Conservation (phyloP, 768 basidiomycete genomes). For the Suillus luteus region DNA sequence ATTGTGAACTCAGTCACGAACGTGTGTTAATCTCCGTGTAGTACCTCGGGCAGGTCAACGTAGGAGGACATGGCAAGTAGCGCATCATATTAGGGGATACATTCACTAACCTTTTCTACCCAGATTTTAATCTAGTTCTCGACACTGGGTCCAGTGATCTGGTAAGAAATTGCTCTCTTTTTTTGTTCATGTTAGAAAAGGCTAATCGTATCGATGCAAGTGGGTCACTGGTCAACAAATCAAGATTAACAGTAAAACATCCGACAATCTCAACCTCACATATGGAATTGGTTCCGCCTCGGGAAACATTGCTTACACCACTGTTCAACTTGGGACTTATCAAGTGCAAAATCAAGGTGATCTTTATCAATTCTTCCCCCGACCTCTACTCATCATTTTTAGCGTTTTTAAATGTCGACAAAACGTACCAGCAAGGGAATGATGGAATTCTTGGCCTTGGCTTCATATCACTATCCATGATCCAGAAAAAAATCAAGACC, state of each 20-base stretch:
- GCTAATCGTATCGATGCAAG: background rate
- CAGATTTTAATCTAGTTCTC: conserved; percentile 31
- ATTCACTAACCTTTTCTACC: background rate
- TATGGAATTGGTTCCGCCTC: conserved; percentile 43
- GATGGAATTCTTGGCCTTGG: conserved; percentile 33
- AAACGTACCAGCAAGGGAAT: conserved; percentile 15
- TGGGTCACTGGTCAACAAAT: conserved; percentile 29
- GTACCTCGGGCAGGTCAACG: conserved; percentile 33
- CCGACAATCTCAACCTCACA: conserved; percentile 31
- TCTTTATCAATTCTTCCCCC: background rate
- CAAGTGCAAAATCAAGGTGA: conserved; percentile 26
- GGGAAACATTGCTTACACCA: conserved; percentile 38
- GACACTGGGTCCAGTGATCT: conserved; percentile 36
- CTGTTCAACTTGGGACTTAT: conserved; percentile 39
- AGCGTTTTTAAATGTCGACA: conserved; percentile 27
- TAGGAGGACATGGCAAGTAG: conserved; percentile 31
- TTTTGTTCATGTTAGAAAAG: background rate
- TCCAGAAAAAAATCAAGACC: conserved; percentile 23
- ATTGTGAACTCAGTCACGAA: background rate
- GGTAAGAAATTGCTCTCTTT: background rate
- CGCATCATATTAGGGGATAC: background rate
- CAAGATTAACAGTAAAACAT: conserved; percentile 32
- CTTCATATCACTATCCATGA: conserved; percentile 25
- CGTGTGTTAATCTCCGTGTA: conserved; percentile 5
- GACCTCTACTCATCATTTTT: background rate